A percentile compares a stretch with the other conserved stretches of the same genome.
phyloP scores from a whole-genome alignment of 2,329 filamentous ascomycete species.

The Fonsecaea pedrosoi region DNA sequence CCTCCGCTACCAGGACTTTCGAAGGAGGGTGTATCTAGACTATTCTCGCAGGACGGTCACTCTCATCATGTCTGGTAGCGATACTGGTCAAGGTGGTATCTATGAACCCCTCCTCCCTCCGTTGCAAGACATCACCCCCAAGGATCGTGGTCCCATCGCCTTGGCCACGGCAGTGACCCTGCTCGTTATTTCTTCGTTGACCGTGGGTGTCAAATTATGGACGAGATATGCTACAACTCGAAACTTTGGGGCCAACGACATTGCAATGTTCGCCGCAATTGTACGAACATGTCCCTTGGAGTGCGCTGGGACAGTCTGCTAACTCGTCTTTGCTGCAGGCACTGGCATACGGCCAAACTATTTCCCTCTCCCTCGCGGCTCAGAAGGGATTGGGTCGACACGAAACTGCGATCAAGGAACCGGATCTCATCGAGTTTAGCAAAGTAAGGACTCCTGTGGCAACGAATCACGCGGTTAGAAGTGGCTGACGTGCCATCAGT shows the following conservation, averaged over 20 bases:
- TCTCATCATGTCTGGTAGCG: slow-evolving; percentile 14
- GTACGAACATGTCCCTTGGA: slow-evolving; percentile 5
- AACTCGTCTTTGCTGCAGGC: slow-evolving; percentile 14
- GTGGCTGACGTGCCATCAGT: slow-evolving; percentile 31
- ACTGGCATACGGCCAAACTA: slow-evolving; percentile 28
- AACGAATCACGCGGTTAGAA: not conserved
- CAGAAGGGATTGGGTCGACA: slow-evolving; percentile 38
- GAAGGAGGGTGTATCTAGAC: not conserved
- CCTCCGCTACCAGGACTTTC: not conserved
- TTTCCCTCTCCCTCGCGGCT: slow-evolving; percentile 37
- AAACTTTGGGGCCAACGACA: slow-evolving; percentile 23
- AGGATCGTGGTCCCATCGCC: slow-evolving; percentile 18
- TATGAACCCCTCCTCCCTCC: slow-evolving; percentile 18
- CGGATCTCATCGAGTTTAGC: slow-evolving; percentile 33
- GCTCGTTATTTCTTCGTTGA: slow-evolving; percentile 25
- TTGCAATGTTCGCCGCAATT: slow-evolving; percentile 18
- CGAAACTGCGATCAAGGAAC: slow-evolving; percentile 26
- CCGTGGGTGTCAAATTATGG: slow-evolving; percentile 29
- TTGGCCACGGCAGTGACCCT: slow-evolving; percentile 23
- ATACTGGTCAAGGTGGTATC: slow-evolving; percentile 4
- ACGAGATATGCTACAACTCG: slow-evolving; percentile 27
- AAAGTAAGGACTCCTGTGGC: slow-evolving; percentile 31
- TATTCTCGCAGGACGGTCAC: not conserved
- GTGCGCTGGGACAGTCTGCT: not conserved
- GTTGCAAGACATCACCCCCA: slow-evolving; percentile 18